Conservation (phyloP, 2,329 filamentous ascomycete species). For the Ophiobolus disseminans region DNA sequence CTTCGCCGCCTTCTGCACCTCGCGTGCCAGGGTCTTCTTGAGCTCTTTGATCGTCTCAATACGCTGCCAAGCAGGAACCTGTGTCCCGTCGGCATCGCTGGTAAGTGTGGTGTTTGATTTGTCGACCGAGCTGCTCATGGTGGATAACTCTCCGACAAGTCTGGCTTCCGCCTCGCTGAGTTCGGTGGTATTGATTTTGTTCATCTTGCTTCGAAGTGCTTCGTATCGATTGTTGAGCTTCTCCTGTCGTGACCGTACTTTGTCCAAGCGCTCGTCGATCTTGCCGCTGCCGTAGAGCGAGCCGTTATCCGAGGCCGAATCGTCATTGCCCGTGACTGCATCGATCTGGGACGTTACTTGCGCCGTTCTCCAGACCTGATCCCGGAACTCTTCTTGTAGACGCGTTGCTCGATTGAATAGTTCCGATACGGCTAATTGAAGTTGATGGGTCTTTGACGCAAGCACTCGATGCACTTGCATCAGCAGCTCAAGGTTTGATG, state of each 20-base stretch:
- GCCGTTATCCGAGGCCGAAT: conserved; percentile 50
- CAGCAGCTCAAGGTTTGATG: conserved; percentile 73
- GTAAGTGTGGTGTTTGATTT: conserved; percentile 34
- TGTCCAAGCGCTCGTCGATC: conserved; percentile 65
- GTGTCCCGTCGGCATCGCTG: conserved; percentile 40
- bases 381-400: conserved; percentile 70
- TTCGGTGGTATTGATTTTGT: conserved; percentile 58
- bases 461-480: conserved; percentile 76
- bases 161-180: conserved; percentile 68
- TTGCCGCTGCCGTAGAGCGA: conserved; percentile 60
- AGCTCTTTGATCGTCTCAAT: conserved; percentile 64
- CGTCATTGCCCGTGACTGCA: conserved; percentile 67
- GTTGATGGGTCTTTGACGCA: conserved; percentile 70
- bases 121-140: conserved; percentile 51
- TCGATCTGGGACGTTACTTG: conserved; percentile 73
- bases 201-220: conserved; percentile 59
- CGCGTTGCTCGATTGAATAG: conserved; percentile 74
- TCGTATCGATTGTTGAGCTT: conserved; percentile 67
- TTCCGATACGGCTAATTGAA: conserved; percentile 74
- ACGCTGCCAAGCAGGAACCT: conserved; percentile 57
- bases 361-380: conserved; percentile 71
- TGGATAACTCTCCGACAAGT: conserved; percentile 64
- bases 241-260: conserved; percentile 63
- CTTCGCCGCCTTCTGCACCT: conserved; percentile 55
- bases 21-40: no score